Percentiles rank a stretch among this genome's conserved stretches.
Conservation (phyloP, 1,139 yeast species). For the Debaryomycetaceae sp. region DNA sequence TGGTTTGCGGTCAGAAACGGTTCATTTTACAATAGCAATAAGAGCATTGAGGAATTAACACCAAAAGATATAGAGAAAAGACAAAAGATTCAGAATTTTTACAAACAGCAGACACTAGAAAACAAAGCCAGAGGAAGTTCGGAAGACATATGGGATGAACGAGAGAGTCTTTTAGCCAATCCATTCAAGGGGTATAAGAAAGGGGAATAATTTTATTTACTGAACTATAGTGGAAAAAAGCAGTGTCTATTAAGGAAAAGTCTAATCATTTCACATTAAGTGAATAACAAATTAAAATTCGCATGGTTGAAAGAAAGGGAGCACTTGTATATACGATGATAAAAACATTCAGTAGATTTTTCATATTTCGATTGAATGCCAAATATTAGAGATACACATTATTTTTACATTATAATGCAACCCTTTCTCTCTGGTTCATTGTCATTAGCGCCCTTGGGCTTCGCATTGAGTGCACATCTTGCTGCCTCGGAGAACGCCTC, state of each 20-base stretch:
- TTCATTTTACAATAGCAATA: conserved; percentile 18
- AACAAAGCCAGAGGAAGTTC: conserved; percentile 66
- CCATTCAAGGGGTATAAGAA: conserved; percentile 17
- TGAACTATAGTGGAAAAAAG: no score
- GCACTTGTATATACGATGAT: neutral
- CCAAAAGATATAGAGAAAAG: conserved; percentile 48
- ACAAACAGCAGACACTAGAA: conserved; percentile 58
- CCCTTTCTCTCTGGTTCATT: conserved; percentile 43
- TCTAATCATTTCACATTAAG: neutral
- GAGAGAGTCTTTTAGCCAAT: conserved; percentile 29
- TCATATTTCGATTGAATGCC: neutral
- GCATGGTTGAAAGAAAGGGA: neutral
- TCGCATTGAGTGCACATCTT: conserved; percentile 89
- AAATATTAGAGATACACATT: neutral
- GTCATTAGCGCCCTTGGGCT: conserved; percentile 71
- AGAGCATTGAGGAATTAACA: conserved; percentile 36
- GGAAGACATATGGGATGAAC: conserved; percentile 76
- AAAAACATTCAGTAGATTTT: no score
- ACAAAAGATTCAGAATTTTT: conserved; percentile 63
- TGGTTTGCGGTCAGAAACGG: conserved; percentile 75
- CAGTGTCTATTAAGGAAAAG: neutral
- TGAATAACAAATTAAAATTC: neutral
- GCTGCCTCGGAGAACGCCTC: conserved; percentile 98
- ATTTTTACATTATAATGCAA: conserved; percentile 36
- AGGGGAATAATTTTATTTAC: neutral